Base-by-base conservation (phyloP, 352 stramenopile species). In the Peronospora farinosa region DNA sequence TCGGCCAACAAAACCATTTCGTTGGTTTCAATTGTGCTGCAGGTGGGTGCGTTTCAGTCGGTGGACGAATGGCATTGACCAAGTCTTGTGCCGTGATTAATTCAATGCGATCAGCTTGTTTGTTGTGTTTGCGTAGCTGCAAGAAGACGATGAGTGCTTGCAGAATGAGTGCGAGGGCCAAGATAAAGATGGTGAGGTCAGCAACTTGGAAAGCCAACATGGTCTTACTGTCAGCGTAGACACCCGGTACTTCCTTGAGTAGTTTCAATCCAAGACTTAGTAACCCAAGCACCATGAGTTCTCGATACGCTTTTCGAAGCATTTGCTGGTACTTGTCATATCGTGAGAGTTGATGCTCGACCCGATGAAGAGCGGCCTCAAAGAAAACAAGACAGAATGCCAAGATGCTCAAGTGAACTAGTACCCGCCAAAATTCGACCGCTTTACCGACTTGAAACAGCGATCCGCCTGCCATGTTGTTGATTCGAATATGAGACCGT, bases 291-390 rank as follows among this genome's bases (percentile, higher is more conserved):
- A 84, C 49, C 74, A 84, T 84, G 25, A 86, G 64, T 27, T 86
- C 74, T 55, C 65, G 47, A 46, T 72, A 86, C 7, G 62, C 65
- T 43, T 87, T 87, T 17, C 65, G 75, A 25, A 86, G 57, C 64
- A 88, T 88, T 33, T 85, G 67, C 42, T 81, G 51, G 47, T 84
- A 88, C 58, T 85, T 88, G 37, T 69, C 67, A 47, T 72, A 79
- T 25, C 48, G 56, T 1, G 65, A 45, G n/a, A 84, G 48, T 36
- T 75, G 60, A 49, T 83, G 67, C 32, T 75, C 65, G 5, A 84
- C 52, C n/a, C 52, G 31, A 39, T 88, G 74, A 36, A 85, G 54
- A 10, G 23, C 32, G 2, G 46, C 46, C 46, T 88, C 76, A 8
- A 84, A 65, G n/a, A 74, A 5, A 8, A 85, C 62, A 11, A 88